Base-by-base conservation (phyloP, 1,139 yeast genomes). In the Magnusiomyces fungicola region DNA sequence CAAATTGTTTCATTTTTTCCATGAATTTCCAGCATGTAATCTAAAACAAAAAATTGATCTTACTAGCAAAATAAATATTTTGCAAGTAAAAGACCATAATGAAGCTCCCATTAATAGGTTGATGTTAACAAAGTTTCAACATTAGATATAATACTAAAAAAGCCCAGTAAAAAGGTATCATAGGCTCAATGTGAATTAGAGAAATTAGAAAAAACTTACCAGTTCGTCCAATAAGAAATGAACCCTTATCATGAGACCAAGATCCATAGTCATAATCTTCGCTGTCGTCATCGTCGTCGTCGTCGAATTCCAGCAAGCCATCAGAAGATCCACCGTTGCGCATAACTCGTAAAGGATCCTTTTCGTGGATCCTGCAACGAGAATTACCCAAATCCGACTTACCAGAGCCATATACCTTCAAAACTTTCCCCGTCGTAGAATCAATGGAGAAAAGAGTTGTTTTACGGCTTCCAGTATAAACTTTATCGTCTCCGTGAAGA, bases 401-500 rank as follows among this genome's bases (percentile, higher is more conserved):
- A 45, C 54, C 46, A 50, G 56, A 64, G 1, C 97, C 97, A 66
- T 79, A 89, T 0, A 81, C 77, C 16, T 82, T 79, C 6, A 84
- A 58, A n/a, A 90, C 71, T 56, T 81, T 80, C 1, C 99, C 99
- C 0, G 87, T 83, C 37, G 71, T 70, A 2, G 89, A 76, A 62
- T 90, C 81, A 32, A 92, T 74, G 3, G 87, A 78, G 61, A 82
- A 86, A 51, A 92, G 72, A 0, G 90, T 80, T 0, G 97, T 82
- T 46, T 75, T 78, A 53, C 95, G 73, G 4, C 82, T 75, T 1
- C 98, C 98, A 0, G 97, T 90, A 65, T 89, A 92, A 3, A 89
- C 79, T 60, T 86, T 88, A 62, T 89, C 95, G 60, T 88, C 96
- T 19, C 89, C 95, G 53, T 75, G 75, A 23, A 74, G 62, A 30